phyloP scores from a whole-genome alignment of 2,329 filamentous ascomycete species.

The Metarhizium sp. region DNA sequence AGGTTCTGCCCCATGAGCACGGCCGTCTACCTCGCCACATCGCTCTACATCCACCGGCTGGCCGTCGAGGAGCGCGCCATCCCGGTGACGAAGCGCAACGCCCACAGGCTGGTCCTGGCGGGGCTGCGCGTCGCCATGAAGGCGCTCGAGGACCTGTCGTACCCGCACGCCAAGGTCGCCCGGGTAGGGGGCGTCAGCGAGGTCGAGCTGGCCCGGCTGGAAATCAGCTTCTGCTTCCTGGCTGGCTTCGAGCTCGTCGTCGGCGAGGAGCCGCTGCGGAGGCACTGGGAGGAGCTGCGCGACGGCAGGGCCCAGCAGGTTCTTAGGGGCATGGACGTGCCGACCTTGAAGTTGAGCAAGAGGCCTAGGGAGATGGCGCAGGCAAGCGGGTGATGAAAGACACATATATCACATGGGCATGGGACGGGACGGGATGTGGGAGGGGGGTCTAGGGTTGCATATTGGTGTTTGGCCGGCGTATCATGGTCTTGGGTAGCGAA shows the following conservation, averaged over 20 bases:
- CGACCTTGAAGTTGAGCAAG: conserved; percentile 17
- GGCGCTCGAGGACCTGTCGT: conserved; percentile 84
- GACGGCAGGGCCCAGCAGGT: conserved; percentile 18
- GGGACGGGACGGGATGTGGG: neutral
- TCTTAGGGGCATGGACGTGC: conserved; percentile 17
- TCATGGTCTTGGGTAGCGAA: neutral
- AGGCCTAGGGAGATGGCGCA: conserved; percentile 7
- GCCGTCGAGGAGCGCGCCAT: conserved; percentile 70
- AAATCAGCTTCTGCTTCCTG: conserved; percentile 83
- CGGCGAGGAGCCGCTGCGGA: conserved; percentile 19
- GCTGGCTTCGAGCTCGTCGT: conserved; percentile 74
- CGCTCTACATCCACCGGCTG: conserved; percentile 76
- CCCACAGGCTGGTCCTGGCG: conserved; percentile 77
- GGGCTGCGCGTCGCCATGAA: conserved; percentile 86
- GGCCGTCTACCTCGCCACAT: conserved; percentile 84
- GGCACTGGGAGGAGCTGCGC: conserved; percentile 24
- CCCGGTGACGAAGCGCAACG: conserved; percentile 72
- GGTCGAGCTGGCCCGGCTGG: conserved; percentile 69
- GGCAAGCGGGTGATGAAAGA: neutral
- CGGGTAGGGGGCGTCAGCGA: conserved; percentile 83
- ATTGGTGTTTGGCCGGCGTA: neutral
- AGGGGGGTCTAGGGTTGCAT: neutral
- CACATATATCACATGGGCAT: neutral
- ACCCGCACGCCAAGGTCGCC: conserved; percentile 74
- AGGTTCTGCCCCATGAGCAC: conserved; percentile 89